Percentiles rank a stretch among this genome's conserved stretches.
These are phyloP conservation scores for Phaeophleospora eucalypticola DNA, from an alignment of 2,329 filamentous ascomycete genomes.

Conservation along the genomic window DNA sequence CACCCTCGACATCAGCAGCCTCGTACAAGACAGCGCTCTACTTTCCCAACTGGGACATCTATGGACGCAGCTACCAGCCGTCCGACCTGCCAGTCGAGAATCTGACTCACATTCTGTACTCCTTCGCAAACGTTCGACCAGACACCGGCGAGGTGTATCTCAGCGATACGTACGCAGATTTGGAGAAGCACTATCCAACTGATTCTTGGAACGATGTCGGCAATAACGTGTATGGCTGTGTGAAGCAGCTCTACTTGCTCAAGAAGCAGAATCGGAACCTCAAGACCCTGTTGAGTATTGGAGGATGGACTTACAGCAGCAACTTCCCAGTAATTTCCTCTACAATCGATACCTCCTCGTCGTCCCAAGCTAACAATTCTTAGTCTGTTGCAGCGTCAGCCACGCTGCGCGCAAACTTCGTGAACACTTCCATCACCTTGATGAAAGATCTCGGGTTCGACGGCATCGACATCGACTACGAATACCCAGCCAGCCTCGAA, in stretches of 20 bases:
- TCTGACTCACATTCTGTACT: slow-evolving; percentile 86
- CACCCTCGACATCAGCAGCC: background rate
- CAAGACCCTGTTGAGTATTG: slow-evolving; percentile 77
- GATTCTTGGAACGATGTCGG: slow-evolving; percentile 65
- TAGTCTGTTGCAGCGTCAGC: slow-evolving; percentile 45
- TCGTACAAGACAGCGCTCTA: slow-evolving; percentile 18
- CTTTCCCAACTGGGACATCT: slow-evolving; percentile 30
- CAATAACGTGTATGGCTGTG: slow-evolving; percentile 68
- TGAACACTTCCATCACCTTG: slow-evolving; percentile 65
- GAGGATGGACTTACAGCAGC: slow-evolving; percentile 73
- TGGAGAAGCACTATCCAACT: slow-evolving; percentile 62
- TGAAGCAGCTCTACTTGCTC: slow-evolving; percentile 71
- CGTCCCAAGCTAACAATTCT: background rate
- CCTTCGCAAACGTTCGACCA: slow-evolving; percentile 80
- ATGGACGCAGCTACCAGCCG: slow-evolving; percentile 65
- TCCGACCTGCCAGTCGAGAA: slow-evolving; percentile 75
- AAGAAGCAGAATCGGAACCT: slow-evolving; percentile 73
- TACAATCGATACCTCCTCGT: too few relatives aligned
- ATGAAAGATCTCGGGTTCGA: slow-evolving; percentile 75
- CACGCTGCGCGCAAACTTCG: slow-evolving; percentile 61
- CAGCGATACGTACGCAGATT: slow-evolving; percentile 65
- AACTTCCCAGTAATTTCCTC: slow-evolving; percentile 73
- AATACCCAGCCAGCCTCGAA: slow-evolving; percentile 40
- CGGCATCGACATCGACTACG: slow-evolving; percentile 48
- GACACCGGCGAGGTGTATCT: slow-evolving; percentile 76